Conservation (phyloP, 2,329 filamentous ascomycete genomes). For the Graphilbum fragrans region DNA sequence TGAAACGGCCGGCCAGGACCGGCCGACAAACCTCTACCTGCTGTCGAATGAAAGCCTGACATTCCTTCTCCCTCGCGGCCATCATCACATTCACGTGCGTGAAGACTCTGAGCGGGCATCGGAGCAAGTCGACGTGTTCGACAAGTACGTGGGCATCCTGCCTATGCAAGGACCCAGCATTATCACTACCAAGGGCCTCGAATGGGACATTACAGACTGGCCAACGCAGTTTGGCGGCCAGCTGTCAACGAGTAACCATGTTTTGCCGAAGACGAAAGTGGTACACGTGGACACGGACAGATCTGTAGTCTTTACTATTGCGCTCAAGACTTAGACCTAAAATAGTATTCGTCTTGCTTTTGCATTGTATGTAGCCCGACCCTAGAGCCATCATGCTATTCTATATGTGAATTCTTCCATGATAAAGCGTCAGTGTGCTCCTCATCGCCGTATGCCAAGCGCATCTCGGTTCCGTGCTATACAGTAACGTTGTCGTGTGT, state of each 20-base stretch:
- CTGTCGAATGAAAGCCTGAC: constrained; percentile 72
- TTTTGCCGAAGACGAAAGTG: constrained; percentile 43
- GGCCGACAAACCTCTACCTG: constrained; percentile 48
- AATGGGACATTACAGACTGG: constrained; percentile 88
- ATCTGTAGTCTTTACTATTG: constrained; percentile 64
- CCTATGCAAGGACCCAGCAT: constrained; percentile 66
- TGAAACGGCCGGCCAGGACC: background rate
- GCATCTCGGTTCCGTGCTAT: too few relatives aligned
- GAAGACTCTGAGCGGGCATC: constrained; percentile 16
- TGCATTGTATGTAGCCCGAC: too few relatives aligned
- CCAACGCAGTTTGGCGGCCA: constrained; percentile 60
- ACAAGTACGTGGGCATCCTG: constrained; percentile 73
- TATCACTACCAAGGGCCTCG: constrained; percentile 70
- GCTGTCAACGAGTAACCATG: constrained; percentile 72
- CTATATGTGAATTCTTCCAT: too few relatives aligned
- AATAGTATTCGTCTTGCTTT: too few relatives aligned
- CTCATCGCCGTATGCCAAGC: too few relatives aligned
- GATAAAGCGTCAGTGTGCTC: too few relatives aligned
- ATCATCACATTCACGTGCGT: constrained; percentile 56
- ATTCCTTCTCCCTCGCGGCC: constrained; percentile 61
- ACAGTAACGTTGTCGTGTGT: too few relatives aligned
- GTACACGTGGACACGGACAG: constrained; percentile 51
- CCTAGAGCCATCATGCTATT: too few relatives aligned
- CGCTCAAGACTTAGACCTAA: constrained; percentile 17
- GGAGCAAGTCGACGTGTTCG: constrained; percentile 38